Evolutionary conservation across 2,329 filamentous ascomycete species (phyloP), one percentile per base, ranked within the genome.

Genomic region (Penicillium sp.): DNA sequence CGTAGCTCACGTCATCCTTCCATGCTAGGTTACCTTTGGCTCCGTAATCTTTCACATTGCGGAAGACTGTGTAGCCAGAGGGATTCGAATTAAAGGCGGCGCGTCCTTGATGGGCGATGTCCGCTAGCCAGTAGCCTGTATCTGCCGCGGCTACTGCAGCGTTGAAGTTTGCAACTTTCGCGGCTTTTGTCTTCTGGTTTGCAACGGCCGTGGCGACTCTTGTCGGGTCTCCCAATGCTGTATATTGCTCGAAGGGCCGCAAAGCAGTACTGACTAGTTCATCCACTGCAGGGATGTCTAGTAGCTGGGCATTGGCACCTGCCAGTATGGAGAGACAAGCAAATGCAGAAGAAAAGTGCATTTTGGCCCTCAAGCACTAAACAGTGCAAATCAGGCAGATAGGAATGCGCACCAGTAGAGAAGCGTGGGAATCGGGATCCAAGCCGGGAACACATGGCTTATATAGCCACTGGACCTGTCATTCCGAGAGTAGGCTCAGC

Each of bases 11-110:
- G n/a, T 25, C 22, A 25, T 56, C 7, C 25, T 30, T 45, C n/a
- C 1, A 14, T 19, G 28, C 40, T n/a, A n/a, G n/a, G n/a, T 30
- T 34, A 64, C 65, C 65, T 55, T 54, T 59, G 14, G 65, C 65
- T 25, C 65, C 65, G 40, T 66, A 68, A 46, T 68, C 64, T 41
- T 56, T 61, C 18, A 65, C 63, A 43, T 65, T 65, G 40, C 63
- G 63, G 43, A 65, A 65, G 29, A 65, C 62, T 9, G 40, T 55
- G 31, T 65, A 65, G 14, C 39, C 39, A 8, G 60, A 59, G 8
- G 62, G 61, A 35, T 62, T 46, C 2, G 56, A 16, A 31, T 66
- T 65, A 43, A 63, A 64, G 10, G 62, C 59, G 3, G 62, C 59
- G 11, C 56, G 49, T 2, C 68, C 69, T 48, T 69, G 64, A 28